phyloP scores from a whole-genome alignment of 805 yeast genomes.

The Lipomyces mesembrius region DNA sequence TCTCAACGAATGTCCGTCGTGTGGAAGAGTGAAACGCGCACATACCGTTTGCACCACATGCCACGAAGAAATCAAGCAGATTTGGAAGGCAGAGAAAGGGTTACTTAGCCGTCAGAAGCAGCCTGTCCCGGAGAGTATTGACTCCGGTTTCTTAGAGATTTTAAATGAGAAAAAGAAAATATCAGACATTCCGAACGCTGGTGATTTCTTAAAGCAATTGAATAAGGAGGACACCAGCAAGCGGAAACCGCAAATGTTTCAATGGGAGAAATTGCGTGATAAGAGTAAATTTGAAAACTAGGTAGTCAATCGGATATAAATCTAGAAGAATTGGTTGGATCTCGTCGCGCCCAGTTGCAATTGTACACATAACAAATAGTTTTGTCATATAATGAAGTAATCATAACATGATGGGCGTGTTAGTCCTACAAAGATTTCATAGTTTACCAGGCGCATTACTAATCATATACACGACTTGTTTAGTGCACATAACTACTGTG shows the following conservation, averaged over 20 bases:
- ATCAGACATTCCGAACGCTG: conserved; percentile 26
- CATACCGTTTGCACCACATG: conserved; percentile 94
- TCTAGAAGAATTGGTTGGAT: neutral
- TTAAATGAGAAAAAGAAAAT: conserved; percentile 22
- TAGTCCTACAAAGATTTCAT: neutral
- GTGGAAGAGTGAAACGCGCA: conserved; percentile 89
- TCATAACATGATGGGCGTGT: neutral
- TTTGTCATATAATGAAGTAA: neutral
- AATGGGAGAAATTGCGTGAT: conserved; percentile 15
- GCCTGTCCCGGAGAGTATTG: conserved; percentile 27
- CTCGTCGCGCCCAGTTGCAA: neutral
- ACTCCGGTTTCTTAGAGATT: conserved; percentile 25
- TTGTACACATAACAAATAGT: neutral
- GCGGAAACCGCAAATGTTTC: conserved; percentile 26
- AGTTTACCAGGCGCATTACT: neutral
- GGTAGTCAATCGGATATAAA: neutral
- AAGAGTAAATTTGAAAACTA: conserved; percentile 1
- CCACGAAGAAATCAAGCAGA: conserved; percentile 74
- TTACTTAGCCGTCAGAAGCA: conserved; percentile 2
- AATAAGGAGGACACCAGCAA: conserved; percentile 40
- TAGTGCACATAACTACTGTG: conserved; percentile 11
- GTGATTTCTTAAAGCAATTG: conserved; percentile 19
- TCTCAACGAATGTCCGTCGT: conserved; percentile 89
- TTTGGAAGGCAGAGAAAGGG: conserved; percentile 60
- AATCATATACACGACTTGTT: neutral